These are phyloP conservation scores for Priceomyces carsonii DNA, from an alignment of 805 yeast genomes.

Conservation along the genomic window DNA sequence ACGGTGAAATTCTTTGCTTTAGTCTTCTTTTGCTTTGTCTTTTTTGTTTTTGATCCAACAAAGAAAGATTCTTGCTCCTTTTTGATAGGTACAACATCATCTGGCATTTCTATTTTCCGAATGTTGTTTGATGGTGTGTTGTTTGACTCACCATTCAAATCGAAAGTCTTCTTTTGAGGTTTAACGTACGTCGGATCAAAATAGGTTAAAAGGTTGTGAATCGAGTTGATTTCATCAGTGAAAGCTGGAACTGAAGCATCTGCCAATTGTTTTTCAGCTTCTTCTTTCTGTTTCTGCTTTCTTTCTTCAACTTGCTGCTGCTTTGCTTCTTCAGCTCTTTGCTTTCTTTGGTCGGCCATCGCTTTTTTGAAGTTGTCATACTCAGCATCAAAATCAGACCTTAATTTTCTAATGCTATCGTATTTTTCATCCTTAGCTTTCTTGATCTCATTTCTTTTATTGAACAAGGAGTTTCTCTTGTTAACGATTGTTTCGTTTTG, in stretches of 20 bases:
- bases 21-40: conserved; percentile 52
- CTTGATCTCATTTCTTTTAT: conserved; percentile 66
- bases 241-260: conserved; percentile 85
- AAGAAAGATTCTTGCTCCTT: conserved; percentile 63
- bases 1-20: conserved; percentile 63
- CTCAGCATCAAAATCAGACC: conserved; percentile 74
- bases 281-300: conserved; percentile 52
- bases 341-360: conserved; percentile 66
- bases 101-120: conserved; percentile 63
- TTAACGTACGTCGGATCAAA: conserved; percentile 80
- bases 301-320: conserved; percentile 51
- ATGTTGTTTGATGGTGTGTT: conserved; percentile 24
- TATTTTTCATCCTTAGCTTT: conserved; percentile 70
- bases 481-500: conserved; percentile 61
- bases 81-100: conserved; percentile 60
- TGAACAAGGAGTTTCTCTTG: conserved; percentile 63
- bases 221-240: conserved; percentile 70
- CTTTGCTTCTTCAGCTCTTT: conserved; percentile 69
- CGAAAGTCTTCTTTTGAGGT: conserved; percentile 38
- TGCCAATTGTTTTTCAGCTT: conserved; percentile 66
- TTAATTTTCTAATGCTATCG: conserved; percentile 64
- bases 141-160: conserved; percentile 19
- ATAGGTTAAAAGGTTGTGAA: conserved; percentile 68
- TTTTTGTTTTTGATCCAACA: conserved; percentile 45
- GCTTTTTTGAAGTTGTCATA: conserved; percentile 68